These are phyloP conservation scores for Syzygium malaccense DNA, from an alignment of 441 rosid species.

Conservation along the genomic window DNA sequence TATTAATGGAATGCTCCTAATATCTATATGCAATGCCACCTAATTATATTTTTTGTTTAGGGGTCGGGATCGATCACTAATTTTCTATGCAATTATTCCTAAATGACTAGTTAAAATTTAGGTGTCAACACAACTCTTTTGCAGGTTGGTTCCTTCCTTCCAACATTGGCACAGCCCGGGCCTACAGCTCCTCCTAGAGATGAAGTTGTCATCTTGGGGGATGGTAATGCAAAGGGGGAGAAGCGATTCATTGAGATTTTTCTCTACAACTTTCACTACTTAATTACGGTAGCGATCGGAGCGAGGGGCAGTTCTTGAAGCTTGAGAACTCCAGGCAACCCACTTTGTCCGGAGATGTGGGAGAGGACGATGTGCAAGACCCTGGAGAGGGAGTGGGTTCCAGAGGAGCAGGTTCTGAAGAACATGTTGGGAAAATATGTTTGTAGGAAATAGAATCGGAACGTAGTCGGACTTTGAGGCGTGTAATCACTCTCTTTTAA, in stretches of 20 bases:
- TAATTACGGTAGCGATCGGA: background rate
- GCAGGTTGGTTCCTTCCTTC: background rate
- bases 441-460: too few relatives aligned
- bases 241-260: background rate
- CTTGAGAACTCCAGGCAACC: background rate
- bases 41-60: too few relatives aligned
- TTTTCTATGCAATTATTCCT: too few relatives aligned
- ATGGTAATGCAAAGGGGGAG: background rate
- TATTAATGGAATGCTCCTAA: too few relatives aligned
- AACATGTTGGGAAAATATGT: background rate
- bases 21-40: too few relatives aligned
- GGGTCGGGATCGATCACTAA: too few relatives aligned
- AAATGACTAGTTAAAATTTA: too few relatives aligned
- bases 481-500: too few relatives aligned
- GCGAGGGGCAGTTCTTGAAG: background rate
- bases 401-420: conserved; percentile 52
- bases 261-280: background rate
- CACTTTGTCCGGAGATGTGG: background rate
- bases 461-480: too few relatives aligned
- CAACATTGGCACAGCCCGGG: too few relatives aligned
- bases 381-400: background rate
- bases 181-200: background rate
- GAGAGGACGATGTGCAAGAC: too few relatives aligned
- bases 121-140: too few relatives aligned
- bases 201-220: background rate